Evolutionary conservation across 192 early-diverging fungal species (phyloP).

Genomic region (Dimargaris xerosporica): DNA sequence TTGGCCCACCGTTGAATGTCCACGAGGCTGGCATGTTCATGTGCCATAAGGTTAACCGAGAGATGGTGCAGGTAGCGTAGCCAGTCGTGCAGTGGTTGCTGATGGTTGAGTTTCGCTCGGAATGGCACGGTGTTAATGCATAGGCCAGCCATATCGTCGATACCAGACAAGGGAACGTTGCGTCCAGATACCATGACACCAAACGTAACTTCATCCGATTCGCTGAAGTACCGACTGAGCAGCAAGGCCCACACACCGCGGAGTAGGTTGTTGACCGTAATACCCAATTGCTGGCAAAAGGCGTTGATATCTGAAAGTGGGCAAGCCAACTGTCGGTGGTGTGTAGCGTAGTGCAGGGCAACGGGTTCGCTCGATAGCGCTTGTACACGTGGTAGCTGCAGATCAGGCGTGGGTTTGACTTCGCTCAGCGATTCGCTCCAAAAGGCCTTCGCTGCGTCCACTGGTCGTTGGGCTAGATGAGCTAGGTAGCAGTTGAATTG

Average conservation of each 20-base stretch:
- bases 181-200: constrained; percentile 2
- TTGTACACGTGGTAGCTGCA: background rate
- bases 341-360: no score
- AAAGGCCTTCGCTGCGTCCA: background rate
- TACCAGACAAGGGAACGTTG: constrained; percentile 6
- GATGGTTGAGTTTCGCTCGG: background rate
- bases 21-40: constrained; percentile 7
- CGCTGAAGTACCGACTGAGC: constrained; percentile 4
- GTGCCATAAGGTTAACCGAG: background rate
- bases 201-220: constrained; percentile 4
- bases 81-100: background rate
- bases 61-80: background rate
- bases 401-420: background rate
- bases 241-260: background rate
- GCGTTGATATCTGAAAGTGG: background rate
- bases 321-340: no score
- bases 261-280: constrained; percentile 8
- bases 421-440: background rate
- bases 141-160: constrained; percentile 5
- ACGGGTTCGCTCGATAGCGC: no score
- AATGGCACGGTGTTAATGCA: constrained; percentile 10
- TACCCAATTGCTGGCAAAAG: background rate
- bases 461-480: background rate
- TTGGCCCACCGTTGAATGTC: constrained; percentile 5
- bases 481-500: background rate